Conservation (phyloP, 371 early-diverging fungal species). For the Zancudomyces culisetae region DNA sequence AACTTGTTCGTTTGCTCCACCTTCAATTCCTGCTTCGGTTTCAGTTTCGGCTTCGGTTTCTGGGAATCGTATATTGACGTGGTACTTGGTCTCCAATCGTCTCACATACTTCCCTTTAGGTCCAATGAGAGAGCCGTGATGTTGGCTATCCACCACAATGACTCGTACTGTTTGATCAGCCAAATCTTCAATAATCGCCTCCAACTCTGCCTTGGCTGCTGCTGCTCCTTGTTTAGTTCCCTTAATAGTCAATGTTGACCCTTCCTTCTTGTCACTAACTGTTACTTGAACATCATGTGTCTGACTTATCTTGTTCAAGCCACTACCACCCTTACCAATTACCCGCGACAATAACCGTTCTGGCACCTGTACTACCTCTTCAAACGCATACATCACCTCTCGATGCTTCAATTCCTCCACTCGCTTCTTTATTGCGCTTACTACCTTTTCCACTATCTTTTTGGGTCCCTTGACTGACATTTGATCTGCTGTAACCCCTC, state of each 20-base stretch:
- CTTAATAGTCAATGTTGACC: constrained; percentile 39
- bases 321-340: constrained; percentile 73
- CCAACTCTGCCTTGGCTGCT: constrained; percentile 49
- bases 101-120: constrained; percentile 52
- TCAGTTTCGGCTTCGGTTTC: constrained; percentile 1
- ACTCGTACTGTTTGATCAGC: constrained; percentile 46
- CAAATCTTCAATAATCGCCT: constrained; percentile 42
- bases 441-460: constrained; percentile 49
- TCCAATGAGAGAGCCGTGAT: constrained; percentile 60
- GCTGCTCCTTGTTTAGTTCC: constrained; percentile 62
- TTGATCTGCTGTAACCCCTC: constrained; percentile 28
- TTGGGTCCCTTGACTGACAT: constrained; percentile 64
- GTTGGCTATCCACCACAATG: constrained; percentile 38
- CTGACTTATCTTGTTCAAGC: constrained; percentile 56
- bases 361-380: constrained; percentile 46
- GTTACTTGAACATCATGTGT: constrained; percentile 61
- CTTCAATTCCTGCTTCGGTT: constrained; percentile 18
- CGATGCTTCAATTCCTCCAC: constrained; percentile 45
- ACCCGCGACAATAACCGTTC: constrained; percentile 50
- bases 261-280: constrained; percentile 24
- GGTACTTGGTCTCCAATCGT: constrained; percentile 63
- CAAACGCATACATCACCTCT: constrained; percentile 46
- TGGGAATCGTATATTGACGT: constrained; percentile 57
- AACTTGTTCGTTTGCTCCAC: no score
- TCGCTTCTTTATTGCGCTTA: constrained; percentile 37